Evolutionary conservation across 1,284 basidiomycete species (phyloP).

Genomic region (Ustilago sp.): DNA sequence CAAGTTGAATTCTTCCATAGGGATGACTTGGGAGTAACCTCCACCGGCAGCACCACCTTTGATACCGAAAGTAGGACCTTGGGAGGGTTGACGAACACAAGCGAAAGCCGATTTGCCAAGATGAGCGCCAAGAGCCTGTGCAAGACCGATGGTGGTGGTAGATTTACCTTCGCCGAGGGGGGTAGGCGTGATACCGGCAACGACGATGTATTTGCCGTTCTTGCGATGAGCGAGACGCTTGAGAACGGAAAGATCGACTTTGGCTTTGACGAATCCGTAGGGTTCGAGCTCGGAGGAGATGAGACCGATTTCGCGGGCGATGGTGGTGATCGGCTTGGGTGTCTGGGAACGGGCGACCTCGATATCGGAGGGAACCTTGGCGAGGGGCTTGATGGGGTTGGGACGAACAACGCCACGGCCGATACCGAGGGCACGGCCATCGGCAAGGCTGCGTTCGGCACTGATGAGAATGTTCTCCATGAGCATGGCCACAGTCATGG

Average conservation of each 20-base stretch:
- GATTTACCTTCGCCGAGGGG: conserved; percentile 99
- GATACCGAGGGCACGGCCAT: conserved; percentile 76
- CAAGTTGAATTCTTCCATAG: conserved; percentile 98
- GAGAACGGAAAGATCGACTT: conserved; percentile 90
- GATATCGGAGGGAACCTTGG: conserved; percentile 85
- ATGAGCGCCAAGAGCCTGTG: conserved; percentile 95
- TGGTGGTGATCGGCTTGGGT: conserved; percentile 85
- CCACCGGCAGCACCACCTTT: conserved; percentile 99
- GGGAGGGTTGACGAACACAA: conserved; percentile 98
- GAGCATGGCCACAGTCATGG: conserved; percentile 98
- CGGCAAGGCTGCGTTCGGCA: conserved; percentile 81
- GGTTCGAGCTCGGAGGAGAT: conserved; percentile 88
- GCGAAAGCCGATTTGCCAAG: conserved; percentile 93
- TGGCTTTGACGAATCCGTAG: conserved; percentile 97
- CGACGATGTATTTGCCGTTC: conserved; percentile 96
- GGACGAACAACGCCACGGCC: conserved; percentile 77
- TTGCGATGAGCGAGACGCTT: conserved; percentile 86
- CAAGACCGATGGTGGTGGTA: conserved; percentile 96
- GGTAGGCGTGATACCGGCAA: conserved; percentile 97
- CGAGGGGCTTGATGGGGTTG: conserved; percentile 80
- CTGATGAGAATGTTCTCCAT: conserved; percentile 94
- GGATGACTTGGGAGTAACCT: conserved; percentile 98
- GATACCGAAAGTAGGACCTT: conserved; percentile 99
- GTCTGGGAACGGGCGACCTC: conserved; percentile 95
- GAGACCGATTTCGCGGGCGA: conserved; percentile 91